phyloP scores from a whole-genome alignment of 306 rosid species.

The Ziziphus jujuba region DNA sequence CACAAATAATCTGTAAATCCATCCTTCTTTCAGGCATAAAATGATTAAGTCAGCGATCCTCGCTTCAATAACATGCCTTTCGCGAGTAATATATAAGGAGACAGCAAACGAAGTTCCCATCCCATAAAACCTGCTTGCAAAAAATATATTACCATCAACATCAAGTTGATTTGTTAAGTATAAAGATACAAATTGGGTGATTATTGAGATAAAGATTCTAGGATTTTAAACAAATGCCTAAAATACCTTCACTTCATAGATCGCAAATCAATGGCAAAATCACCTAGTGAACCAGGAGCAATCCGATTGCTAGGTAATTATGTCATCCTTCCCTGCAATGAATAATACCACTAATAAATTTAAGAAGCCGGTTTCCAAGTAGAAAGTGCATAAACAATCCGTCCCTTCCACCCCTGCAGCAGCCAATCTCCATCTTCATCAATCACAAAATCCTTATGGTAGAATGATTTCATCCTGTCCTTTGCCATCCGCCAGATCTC shows the following conservation, averaged over 20 bases:
- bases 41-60: neutral
- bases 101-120: conserved; percentile 2
- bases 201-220: neutral
- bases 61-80: neutral
- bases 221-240: neutral
- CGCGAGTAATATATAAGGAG: conserved; percentile 2
- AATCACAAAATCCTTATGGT: conserved; percentile 38
- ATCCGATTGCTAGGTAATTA: neutral
- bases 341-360: neutral
- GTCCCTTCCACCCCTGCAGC: conserved; percentile 46
- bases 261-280: neutral
- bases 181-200: neutral
- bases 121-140: conserved; percentile 7
- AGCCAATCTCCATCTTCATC: conserved; percentile 36
- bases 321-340: neutral
- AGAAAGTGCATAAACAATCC: conserved; percentile 38
- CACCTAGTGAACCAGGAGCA: neutral
- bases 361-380: conserved; percentile 28
- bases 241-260: conserved; percentile 21
- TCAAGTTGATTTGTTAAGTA: too few species aligned
- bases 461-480: conserved; percentile 24
- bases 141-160: neutral
- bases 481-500: conserved; percentile 30
- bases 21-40: conserved; percentile 1
- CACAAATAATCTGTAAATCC: neutral